Evolutionary conservation across 768 basidiomycete species (phyloP).

Genomic region (Mycena vitilis): DNA sequence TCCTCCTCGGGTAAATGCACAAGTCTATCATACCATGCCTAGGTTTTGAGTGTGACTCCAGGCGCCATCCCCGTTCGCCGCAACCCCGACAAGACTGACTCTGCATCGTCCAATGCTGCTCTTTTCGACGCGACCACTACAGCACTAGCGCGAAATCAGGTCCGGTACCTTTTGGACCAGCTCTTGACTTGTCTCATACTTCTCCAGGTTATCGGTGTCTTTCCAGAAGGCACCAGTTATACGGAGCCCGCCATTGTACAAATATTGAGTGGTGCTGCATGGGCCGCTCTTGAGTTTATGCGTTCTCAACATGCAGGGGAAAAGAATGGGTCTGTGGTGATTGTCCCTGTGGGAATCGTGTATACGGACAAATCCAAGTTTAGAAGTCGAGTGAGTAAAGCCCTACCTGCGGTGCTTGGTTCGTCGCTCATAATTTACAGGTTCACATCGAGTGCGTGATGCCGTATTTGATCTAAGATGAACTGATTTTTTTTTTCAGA

Average conservation of each 20-base stretch:
- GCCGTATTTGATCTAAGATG: constrained; percentile 1
- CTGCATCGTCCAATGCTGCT: constrained; percentile 30
- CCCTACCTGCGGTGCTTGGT: not conserved
- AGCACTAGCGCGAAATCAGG: constrained; percentile 43
- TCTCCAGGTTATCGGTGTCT: constrained; percentile 68
- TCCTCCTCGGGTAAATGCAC: constrained; percentile 56
- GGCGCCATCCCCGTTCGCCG: constrained; percentile 79
- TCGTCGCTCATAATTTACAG: constrained; percentile 10
- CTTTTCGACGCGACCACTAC: constrained; percentile 32
- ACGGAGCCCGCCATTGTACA: constrained; percentile 60
- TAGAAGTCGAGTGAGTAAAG: constrained; percentile 60
- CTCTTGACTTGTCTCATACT: no score
- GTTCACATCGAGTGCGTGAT: constrained; percentile 41
- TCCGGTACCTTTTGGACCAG: constrained; percentile 23
- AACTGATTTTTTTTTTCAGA: constrained; percentile 43
- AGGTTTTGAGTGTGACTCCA: not conserved
- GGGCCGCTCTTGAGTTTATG: constrained; percentile 79
- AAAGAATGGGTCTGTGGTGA: constrained; percentile 47
- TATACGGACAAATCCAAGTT: constrained; percentile 79
- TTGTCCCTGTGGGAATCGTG: constrained; percentile 75
- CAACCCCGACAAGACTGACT: constrained; percentile 58
- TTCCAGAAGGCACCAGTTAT: constrained; percentile 72
- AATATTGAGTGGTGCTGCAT: constrained; percentile 71
- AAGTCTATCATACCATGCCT: no score
- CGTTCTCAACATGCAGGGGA: constrained; percentile 43